phyloP scores from a whole-genome alignment of 345 rosid genomes.

The Camelina sativa region DNA sequence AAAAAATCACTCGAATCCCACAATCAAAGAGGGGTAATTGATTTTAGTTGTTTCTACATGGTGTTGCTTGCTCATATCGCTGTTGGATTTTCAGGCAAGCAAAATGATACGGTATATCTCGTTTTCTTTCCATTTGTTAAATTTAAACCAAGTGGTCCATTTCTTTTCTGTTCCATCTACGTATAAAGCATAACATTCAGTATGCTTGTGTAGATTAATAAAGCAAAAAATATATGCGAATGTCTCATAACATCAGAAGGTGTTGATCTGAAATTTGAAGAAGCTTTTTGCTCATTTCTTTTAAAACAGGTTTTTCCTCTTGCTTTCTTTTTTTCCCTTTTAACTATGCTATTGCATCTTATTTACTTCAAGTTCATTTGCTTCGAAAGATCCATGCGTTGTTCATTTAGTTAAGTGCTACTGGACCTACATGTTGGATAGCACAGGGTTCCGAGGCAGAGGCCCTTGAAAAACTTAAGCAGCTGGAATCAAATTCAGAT shows the following conservation, averaged over 20 bases:
- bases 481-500: slow-evolving; percentile 67
- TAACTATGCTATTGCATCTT: slow-evolving; percentile 16
- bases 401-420: slow-evolving; percentile 38
- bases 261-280: slow-evolving; percentile 88
- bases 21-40: slow-evolving; percentile 86
- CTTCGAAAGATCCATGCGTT: slow-evolving; percentile 23
- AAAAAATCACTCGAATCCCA: slow-evolving; percentile 95
- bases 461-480: slow-evolving; percentile 71
- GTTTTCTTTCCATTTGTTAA: slow-evolving; percentile 33
- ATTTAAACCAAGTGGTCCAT: slow-evolving; percentile 24
- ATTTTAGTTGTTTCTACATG: slow-evolving; percentile 74
- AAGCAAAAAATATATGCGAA: slow-evolving; percentile 76
- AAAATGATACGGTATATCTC: slow-evolving; percentile 69
- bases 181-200: slow-evolving; percentile 32
- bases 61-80: slow-evolving; percentile 85
- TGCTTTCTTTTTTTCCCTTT: slow-evolving; percentile 8
- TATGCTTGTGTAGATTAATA: slow-evolving; percentile 64
- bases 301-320: slow-evolving; percentile 69
- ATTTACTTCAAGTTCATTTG: slow-evolving; percentile 20
- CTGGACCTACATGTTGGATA: slow-evolving; percentile 40
- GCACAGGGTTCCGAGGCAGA: slow-evolving; percentile 80
- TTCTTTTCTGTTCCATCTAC: background rate
- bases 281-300: slow-evolving; percentile 78
- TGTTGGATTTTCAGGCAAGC: slow-evolving; percentile 83
- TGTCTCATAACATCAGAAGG: slow-evolving; percentile 87